These are phyloP conservation scores for Fusarium subtropicale DNA, from an alignment of 2,329 filamentous ascomycete species.

Conservation along the genomic window DNA sequence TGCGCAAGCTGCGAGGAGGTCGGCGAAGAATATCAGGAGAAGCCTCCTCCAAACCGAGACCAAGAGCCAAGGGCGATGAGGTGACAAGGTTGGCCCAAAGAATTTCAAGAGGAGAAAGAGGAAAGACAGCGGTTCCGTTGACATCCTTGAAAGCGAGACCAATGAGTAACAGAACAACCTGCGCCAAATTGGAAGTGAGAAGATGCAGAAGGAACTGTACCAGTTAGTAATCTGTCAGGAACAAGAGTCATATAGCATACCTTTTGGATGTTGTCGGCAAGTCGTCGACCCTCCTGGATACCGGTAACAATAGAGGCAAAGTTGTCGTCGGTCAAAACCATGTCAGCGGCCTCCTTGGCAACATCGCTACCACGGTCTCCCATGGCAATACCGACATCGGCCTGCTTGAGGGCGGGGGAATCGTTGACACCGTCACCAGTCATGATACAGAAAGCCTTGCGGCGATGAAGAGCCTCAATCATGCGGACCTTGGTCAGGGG, in stretches of 20 bases:
- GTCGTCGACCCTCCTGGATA: conserved; percentile 75
- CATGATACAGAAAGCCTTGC: conserved; percentile 77
- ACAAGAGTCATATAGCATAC: conserved; percentile 52
- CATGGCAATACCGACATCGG: conserved; percentile 83
- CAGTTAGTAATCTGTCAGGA: conserved; percentile 27
- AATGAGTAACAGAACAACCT: conserved; percentile 75
- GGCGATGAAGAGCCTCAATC: conserved; percentile 78
- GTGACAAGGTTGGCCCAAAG: conserved; percentile 83
- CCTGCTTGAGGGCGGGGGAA: conserved; percentile 76
- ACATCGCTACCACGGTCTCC: conserved; percentile 77
- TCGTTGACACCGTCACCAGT: conserved; percentile 82
- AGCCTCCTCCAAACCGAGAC: conserved; percentile 76
- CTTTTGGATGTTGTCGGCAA: conserved; percentile 81
- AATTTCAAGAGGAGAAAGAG: conserved; percentile 77
- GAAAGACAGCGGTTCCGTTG: conserved; percentile 71
- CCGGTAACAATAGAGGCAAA: conserved; percentile 84
- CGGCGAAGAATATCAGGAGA: conserved; percentile 75
- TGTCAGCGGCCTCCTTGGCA: conserved; percentile 84
- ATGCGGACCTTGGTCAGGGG: conserved; percentile 80
- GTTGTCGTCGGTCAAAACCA: conserved; percentile 89
- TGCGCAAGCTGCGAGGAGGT: conserved; percentile 70
- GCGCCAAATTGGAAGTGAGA: conserved; percentile 76
- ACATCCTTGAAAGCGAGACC: conserved; percentile 76
- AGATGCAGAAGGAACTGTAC: conserved; percentile 71
- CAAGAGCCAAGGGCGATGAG: conserved; percentile 76